These are phyloP conservation scores for Zea luxurians DNA, from an alignment of 176 grass and related monocot genomes.

Conservation along the genomic window DNA sequence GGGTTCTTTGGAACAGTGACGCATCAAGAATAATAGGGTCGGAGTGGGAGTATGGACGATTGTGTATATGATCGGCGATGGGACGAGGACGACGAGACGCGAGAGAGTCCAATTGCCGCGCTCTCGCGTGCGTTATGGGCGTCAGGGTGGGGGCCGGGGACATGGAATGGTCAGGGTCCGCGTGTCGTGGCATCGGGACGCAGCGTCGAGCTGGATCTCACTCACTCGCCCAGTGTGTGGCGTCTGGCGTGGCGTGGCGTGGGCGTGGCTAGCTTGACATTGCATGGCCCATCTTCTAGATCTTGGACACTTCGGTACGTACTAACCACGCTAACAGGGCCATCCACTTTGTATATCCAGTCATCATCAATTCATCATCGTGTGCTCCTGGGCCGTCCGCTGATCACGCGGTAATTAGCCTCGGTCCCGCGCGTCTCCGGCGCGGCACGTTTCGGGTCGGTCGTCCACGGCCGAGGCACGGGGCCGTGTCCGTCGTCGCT, in stretches of 20 bases:
- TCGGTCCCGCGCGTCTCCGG: background rate
- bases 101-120: constrained; percentile 35
- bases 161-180: constrained; percentile 16
- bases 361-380: too few relatives aligned
- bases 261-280: constrained; percentile 2
- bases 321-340: too few relatives aligned
- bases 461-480: background rate
- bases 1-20: constrained; percentile 25
- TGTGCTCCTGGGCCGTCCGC: background rate
- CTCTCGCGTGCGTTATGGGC: constrained; percentile 37
- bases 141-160: constrained; percentile 2
- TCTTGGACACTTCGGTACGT: constrained; percentile 27
- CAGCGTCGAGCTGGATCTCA: constrained; percentile 49
- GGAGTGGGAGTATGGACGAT: background rate
- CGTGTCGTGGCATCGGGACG: background rate
- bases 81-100: constrained; percentile 24
- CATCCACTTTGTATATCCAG: background rate
- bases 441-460: background rate
- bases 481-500: background rate
- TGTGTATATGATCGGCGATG: constrained; percentile 6
- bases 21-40: constrained; percentile 24
- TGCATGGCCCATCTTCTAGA: constrained; percentile 36
- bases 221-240: constrained; percentile 28
- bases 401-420: background rate
- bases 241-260: constrained; percentile 11